These are phyloP conservation scores for Tuctoria greenei DNA, from an alignment of 176 grass and related monocot genomes.

Conservation along the genomic window DNA sequence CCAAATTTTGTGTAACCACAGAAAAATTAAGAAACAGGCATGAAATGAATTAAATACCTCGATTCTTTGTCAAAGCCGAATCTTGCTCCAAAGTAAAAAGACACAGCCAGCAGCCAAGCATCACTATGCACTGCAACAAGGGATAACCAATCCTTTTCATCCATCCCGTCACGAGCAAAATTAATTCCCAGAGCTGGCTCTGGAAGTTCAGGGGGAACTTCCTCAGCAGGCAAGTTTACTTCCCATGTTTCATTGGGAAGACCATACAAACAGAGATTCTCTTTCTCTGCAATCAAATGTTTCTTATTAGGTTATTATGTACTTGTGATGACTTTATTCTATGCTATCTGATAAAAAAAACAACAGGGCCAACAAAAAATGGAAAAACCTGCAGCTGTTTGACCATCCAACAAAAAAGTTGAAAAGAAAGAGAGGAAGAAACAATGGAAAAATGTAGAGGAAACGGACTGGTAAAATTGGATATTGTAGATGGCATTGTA, in stretches of 20 bases:
- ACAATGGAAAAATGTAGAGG: neutral
- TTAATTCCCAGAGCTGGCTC: constrained; percentile 94
- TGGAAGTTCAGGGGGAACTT: constrained; percentile 92
- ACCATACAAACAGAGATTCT: constrained; percentile 91
- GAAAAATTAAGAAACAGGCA: neutral
- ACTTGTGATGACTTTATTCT: neutral
- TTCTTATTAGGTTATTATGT: neutral
- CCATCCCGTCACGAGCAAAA: constrained; percentile 96
- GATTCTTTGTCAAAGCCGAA: constrained; percentile 91
- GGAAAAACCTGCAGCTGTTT: constrained; percentile 1
- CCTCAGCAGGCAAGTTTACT: constrained; percentile 89
- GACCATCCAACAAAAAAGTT: neutral
- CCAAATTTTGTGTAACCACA: neutral
- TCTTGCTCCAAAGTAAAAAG: constrained; percentile 90
- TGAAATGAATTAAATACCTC: constrained; percentile 55
- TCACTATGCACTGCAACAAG: constrained; percentile 93
- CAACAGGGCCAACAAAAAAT: neutral
- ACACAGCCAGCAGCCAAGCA: constrained; percentile 77
- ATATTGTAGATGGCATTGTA: neutral
- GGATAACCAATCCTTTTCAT: constrained; percentile 90
- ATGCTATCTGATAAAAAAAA: constrained; percentile 27
- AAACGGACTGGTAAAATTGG: neutral
- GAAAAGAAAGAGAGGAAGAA: neutral
- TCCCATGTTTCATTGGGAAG: constrained; percentile 98
- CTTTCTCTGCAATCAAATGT: constrained; percentile 73